Evolutionary conservation across 1,284 basidiomycete species (phyloP).

Genomic region (Heliocybe sulcata): DNA sequence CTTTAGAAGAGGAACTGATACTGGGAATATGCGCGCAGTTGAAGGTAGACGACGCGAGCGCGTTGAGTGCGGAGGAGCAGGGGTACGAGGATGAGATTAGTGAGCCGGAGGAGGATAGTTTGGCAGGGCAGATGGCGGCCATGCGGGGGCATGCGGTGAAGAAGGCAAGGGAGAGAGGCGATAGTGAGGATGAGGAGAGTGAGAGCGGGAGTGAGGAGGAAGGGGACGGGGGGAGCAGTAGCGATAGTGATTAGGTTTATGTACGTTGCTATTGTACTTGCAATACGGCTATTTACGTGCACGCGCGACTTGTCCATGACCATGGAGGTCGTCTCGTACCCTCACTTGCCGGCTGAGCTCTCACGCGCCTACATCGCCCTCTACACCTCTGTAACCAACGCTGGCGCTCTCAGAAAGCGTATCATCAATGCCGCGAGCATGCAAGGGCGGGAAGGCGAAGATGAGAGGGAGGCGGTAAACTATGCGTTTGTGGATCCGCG

Average conservation of each 20-base stretch:
- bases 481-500: slow-evolving; percentile 86
- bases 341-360: slow-evolving; percentile 36
- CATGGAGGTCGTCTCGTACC: slow-evolving; percentile 50
- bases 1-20: background rate
- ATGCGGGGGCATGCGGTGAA: slow-evolving; percentile 93
- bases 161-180: slow-evolving; percentile 34
- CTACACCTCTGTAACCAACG: slow-evolving; percentile 62
- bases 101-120: slow-evolving; percentile 90
- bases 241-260: slow-evolving; percentile 20
- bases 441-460: slow-evolving; percentile 54
- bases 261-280: background rate
- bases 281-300: too few relatives aligned
- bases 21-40: slow-evolving; percentile 41
- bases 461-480: slow-evolving; percentile 67
- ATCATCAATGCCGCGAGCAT: slow-evolving; percentile 65
- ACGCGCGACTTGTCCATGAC: too few relatives aligned
- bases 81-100: slow-evolving; percentile 86
- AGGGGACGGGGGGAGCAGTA: slow-evolving; percentile 35
- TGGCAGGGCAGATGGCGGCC: slow-evolving; percentile 97
- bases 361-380: slow-evolving; percentile 58
- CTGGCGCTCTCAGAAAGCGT: slow-evolving; percentile 48
- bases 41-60: slow-evolving; percentile 71
- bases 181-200: slow-evolving; percentile 25
- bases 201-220: slow-evolving; percentile 41
- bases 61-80: slow-evolving; percentile 50